Evolutionary conservation across 2,329 filamentous ascomycete species (phyloP), one percentile per base, ranked within the genome.

Genomic region (Colletotrichum orbiculare): DNA sequence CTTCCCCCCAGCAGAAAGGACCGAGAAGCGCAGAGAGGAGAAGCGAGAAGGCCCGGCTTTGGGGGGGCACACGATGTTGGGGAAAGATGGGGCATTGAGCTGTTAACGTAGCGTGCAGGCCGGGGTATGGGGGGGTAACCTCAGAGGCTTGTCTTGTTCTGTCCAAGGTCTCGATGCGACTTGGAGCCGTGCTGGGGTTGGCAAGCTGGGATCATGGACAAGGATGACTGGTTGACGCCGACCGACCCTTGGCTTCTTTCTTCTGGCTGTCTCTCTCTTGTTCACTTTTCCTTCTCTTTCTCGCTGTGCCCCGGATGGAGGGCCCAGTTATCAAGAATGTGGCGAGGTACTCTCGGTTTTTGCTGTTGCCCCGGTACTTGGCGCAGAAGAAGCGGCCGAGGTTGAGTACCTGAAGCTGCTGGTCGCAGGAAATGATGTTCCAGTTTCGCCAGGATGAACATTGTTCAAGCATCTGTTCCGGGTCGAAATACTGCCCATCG

Each of bases 31-130:
- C 17, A 37, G 46, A 46, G 45, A 15, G 57, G 15, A 25, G 15
- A 15, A 41, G 35, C 17, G 47, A 15, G 46, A 13, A 46, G 38
- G 54, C 13, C 15, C 37, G 43, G 37, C n/a, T 11, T 34, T 39
- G 39, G 17, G 33, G 41, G 57, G 52, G 58, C 53, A 45, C 41
- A 50, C 54, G 49, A 66, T 64, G 60, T 66, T 66, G 64, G 64
- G 60, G 64, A 66, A 66, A 66, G 64, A 64, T 64, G 64, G 64
- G 60, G 60, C 54, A 56, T 56, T 43, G 25, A 48, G 57, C 61
- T 64, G 49, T 35, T 50, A 61, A 38, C 45, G 50, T 55, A 62
- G 62, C 62, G 57, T 62, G 52, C 43, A 65, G 46, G 57, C 58
- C 41, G 62, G 62, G 62, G 46, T 62, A 55, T 35, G 50, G 50